Base-by-base conservation (phyloP, 768 basidiomycete genomes). In the Boletus fagicola region DNA sequence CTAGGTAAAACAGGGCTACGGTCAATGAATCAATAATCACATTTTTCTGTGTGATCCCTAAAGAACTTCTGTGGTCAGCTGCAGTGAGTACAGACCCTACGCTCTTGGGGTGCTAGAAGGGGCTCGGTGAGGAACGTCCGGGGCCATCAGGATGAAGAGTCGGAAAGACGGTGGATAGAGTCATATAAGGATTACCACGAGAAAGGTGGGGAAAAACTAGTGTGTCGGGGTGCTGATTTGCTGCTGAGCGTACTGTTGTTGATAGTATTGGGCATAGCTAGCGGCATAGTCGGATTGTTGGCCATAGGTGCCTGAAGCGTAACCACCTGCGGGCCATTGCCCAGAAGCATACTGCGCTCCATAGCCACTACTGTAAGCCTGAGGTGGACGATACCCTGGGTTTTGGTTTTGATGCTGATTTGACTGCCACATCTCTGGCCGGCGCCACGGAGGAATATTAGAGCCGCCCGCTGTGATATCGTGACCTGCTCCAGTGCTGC, bases 371-470 rank as follows among this genome's bases (percentile, higher is more conserved):
- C 77, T 75, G 60, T 86, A 86, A 26, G 50, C 46, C 72, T 87
- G 88, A 51, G 86, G 87, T 33, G 89, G 88, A 54, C 88, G 83
- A 75, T 83, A 88, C 51, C 85, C 86, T 31, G 73, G 59, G 61
- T 81, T 77, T 63, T 83, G 59, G 61, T 81, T 77, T 63, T 83
- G 80, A 56, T 80, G 80, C 48, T 77, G 80, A 62, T 75, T 72
- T 57, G 85, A 83, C 62, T 86, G 84, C 92, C 92, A 94, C 53
- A 85, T 84, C 74, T 94, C 92, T 5, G 92, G 92, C 59, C 90
- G 88, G 67, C 92, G 89, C 92, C 92, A 94, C 30, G 92, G 92
- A 68, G 92, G 92, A 56, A 93, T 82, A 66, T 87, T 91, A 49
- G 88, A 85, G 54, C 90, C 89, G 42, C 81, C 80, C 13, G 75